Base-by-base conservation (phyloP, 2,329 filamentous ascomycete species). In the Fusarium austroafricanum region DNA sequence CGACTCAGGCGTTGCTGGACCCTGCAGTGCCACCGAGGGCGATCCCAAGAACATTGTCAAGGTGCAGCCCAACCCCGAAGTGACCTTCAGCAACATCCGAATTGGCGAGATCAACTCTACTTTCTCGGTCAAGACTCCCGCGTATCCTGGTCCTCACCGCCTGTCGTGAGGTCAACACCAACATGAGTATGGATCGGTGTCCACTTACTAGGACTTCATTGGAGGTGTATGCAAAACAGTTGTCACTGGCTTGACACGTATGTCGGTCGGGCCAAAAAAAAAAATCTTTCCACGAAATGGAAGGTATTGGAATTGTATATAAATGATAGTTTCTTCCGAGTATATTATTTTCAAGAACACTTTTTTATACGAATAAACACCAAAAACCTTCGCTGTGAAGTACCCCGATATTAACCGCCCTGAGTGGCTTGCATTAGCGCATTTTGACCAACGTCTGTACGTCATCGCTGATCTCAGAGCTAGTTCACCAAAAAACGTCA, bases 91-190 rank as follows among this genome's bases (percentile, higher is more conserved):
- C 63, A 83, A 88, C 70, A 84, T 89, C 68, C 83, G 82, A 71
- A 87, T 85, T 81, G 87, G 87, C n/a, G 85, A 89, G 67, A 84
- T 89, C 70, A 85, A 83, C 6, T 85, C 84, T 18, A 89, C 66
- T 21, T 65, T 55, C 33, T 52, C 60, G 39, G 58, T 61, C 20
- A 61, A 61, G 40, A 33, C 40, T 14, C 46, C 58, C 38, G 56
- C 56, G 10, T 43, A 31, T 40, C 59, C 58, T 40, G 56, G 37
- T 6, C 40, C 58, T 37, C 67, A 61, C 38, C 39, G 50, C 35
- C n/a, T 54, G 46, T 38, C 33, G 17, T 52, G 61, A 26, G 51
- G 56, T 20, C 40, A 56, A 40, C 40, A 43, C 31, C 51, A 35
- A 35, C 46, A 51, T 39, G 38, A 28, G 20, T 64, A 54, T 38